A percentile compares a stretch with the other conserved stretches of the same genome.
phyloP scores from a whole-genome alignment of 1,284 basidiomycete genomes.

The Trichosporon sp. region DNA sequence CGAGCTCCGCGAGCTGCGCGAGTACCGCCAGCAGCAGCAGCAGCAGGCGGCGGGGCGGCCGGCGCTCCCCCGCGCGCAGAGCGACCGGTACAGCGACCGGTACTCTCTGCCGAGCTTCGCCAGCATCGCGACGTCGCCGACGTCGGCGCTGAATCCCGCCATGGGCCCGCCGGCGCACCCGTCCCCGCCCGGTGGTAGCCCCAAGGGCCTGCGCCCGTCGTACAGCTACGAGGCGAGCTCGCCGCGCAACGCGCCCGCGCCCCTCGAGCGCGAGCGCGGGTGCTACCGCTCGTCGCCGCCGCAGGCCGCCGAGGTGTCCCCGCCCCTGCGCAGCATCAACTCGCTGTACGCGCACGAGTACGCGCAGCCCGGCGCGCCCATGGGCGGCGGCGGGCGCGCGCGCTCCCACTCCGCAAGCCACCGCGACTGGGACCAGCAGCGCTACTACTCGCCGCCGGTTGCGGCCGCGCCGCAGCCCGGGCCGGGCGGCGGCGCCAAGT shows the following conservation, averaged over 20 bases:
- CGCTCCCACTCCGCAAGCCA: conserved; percentile 18
- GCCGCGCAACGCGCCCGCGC: neutral
- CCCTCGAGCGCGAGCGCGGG: neutral
- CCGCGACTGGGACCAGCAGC: conserved; percentile 15
- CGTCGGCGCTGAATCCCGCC: conserved; percentile 14
- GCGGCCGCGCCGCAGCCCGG: conserved; percentile 3
- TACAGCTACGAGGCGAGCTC: conserved; percentile 15
- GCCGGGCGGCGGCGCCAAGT: conserved; percentile 30
- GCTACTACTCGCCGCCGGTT: conserved; percentile 2
- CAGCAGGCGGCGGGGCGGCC: conserved; percentile 4
- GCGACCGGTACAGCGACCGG: conserved; percentile 16
- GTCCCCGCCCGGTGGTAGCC: neutral
- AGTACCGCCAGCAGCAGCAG: conserved; percentile 9
- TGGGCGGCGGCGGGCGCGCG: conserved; percentile 11
- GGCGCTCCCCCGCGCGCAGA: conserved; percentile 14
- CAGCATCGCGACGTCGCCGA: conserved; percentile 8
- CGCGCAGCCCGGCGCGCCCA: neutral
- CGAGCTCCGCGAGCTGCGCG: conserved; percentile 8
- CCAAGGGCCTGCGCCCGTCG: conserved; percentile 10
- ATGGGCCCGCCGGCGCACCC: conserved; percentile 1
- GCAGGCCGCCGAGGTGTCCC: neutral
- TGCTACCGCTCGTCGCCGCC: conserved; percentile 10
- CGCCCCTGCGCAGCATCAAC: conserved; percentile 12
- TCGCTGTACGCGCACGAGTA: neutral
- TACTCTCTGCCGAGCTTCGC: conserved; percentile 17